Conservation (phyloP, 2,329 filamentous ascomycete species). For the Gyromitra esculenta region DNA sequence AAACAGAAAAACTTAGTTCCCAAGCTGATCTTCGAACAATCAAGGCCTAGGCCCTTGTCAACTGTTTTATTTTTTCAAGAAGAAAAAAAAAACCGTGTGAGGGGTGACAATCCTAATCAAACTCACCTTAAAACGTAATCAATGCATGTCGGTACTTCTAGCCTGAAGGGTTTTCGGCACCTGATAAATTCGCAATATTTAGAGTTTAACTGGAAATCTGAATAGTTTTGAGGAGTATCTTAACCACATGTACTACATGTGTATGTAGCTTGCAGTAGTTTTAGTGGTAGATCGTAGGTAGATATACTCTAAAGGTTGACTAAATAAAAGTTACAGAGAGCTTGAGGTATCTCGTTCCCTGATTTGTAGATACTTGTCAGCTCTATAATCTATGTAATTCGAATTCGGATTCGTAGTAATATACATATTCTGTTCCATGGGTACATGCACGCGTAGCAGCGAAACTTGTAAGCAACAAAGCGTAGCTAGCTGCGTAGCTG, state of each 20-base stretch:
- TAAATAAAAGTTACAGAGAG: neutral
- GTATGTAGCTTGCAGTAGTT: no score
- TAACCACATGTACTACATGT: neutral
- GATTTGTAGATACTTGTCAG: neutral
- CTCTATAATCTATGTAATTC: neutral
- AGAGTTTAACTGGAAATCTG: neutral
- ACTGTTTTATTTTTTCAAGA: neutral
- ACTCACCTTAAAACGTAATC: constrained; percentile 4
- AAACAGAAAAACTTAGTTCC: neutral
- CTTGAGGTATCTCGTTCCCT: neutral
- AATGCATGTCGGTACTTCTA: constrained; percentile 11
- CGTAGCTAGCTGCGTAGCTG: neutral
- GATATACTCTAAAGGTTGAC: neutral
- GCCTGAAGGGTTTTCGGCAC: neutral
- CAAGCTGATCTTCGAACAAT: neutral
- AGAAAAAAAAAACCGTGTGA: neutral
- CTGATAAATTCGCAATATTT: neutral
- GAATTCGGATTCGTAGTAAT: neutral
- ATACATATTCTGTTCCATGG: neutral
- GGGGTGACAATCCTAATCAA: neutral
- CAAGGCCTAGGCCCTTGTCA: constrained; percentile 1
- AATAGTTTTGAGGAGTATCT: neutral
- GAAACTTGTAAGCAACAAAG: neutral
- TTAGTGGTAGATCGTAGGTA: neutral
- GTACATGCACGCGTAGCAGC: neutral